These are phyloP conservation scores for Pleodorina starrii DNA, from an alignment of 139 green algal species.

Conservation along the genomic window DNA sequence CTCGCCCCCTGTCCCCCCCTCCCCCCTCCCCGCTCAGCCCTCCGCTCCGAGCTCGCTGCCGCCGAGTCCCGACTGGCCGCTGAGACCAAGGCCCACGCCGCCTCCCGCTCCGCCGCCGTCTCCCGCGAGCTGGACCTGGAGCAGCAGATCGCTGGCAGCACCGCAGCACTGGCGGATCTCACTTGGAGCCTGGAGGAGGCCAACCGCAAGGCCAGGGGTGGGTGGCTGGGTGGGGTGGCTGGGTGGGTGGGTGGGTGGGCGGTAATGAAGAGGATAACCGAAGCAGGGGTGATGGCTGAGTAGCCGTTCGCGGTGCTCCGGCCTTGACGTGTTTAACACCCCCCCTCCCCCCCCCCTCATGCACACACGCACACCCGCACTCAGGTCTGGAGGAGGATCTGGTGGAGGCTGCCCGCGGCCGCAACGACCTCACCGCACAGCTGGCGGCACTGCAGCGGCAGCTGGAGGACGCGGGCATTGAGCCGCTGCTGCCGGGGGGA, in stretches of 20 bases:
- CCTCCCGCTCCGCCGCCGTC: conserved; percentile 56
- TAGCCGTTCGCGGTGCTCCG: too few relatives aligned
- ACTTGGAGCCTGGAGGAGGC: conserved; percentile 62
- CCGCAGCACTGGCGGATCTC: conserved; percentile 64
- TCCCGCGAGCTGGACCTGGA: conserved; percentile 75
- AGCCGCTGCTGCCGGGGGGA: background rate
- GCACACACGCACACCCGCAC: too few relatives aligned
- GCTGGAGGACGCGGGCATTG: conserved; percentile 27
- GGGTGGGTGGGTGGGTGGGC: too few relatives aligned
- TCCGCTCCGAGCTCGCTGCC: conserved; percentile 69
- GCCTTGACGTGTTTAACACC: too few relatives aligned
- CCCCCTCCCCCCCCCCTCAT: too few relatives aligned
- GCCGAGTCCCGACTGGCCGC: conserved; percentile 74
- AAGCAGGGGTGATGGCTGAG: too few relatives aligned
- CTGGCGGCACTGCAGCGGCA: conserved; percentile 19
- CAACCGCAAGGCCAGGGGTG: conserved; percentile 42
- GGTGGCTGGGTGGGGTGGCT: background rate
- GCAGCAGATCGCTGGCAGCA: conserved; percentile 62
- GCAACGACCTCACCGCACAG: conserved; percentile 45
- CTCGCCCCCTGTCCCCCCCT: too few relatives aligned
- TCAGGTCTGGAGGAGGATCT: conserved; percentile 33
- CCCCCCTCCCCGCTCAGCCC: conserved; percentile 18
- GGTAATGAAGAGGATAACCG: too few relatives aligned
- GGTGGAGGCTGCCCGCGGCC: background rate
- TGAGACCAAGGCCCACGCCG: conserved; percentile 66